phyloP scores from a whole-genome alignment of 768 basidiomycete genomes.

The Serendipita sp. region DNA sequence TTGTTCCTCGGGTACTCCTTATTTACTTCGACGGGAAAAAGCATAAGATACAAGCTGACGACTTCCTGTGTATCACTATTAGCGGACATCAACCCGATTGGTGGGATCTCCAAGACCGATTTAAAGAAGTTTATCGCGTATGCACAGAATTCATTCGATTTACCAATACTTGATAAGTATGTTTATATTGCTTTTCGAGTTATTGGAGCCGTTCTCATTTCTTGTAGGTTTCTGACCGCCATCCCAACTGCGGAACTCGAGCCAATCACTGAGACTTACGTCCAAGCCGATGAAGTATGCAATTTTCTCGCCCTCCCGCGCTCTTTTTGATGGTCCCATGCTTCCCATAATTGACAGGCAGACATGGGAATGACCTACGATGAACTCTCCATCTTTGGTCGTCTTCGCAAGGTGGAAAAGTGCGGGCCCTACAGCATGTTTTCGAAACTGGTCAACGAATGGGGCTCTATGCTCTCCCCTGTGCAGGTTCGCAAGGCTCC shows the following conservation, averaged over 20 bases:
- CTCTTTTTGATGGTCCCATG: neutral
- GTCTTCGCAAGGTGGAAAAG: conserved; percentile 90
- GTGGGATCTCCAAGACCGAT: conserved; percentile 95
- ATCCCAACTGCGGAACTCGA: conserved; percentile 93
- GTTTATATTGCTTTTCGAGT: conserved; percentile 10
- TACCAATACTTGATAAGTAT: conserved; percentile 71
- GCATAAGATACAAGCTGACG: neutral
- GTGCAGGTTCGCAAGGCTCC: conserved; percentile 37
- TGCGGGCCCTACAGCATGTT: conserved; percentile 97
- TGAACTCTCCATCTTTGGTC: conserved; percentile 84
- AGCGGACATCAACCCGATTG: conserved; percentile 98
- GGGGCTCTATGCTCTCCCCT: conserved; percentile 78
- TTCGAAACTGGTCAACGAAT: conserved; percentile 85
- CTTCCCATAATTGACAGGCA: conserved; percentile 30
- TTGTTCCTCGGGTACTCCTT: conserved; percentile 59
- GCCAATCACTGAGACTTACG: conserved; percentile 84
- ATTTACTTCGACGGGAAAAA: neutral
- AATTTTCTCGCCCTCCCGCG: neutral
- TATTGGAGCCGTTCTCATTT: neutral
- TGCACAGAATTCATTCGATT: conserved; percentile 58
- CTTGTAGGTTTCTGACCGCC: conserved; percentile 68
- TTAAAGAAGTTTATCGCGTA: conserved; percentile 89
- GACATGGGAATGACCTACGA: conserved; percentile 99
- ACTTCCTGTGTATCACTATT: conserved; percentile 3
- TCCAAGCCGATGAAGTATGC: conserved; percentile 84